These are phyloP conservation scores for Inonotus hispidus DNA, from an alignment of 1,284 basidiomycete genomes.

Conservation along the genomic window DNA sequence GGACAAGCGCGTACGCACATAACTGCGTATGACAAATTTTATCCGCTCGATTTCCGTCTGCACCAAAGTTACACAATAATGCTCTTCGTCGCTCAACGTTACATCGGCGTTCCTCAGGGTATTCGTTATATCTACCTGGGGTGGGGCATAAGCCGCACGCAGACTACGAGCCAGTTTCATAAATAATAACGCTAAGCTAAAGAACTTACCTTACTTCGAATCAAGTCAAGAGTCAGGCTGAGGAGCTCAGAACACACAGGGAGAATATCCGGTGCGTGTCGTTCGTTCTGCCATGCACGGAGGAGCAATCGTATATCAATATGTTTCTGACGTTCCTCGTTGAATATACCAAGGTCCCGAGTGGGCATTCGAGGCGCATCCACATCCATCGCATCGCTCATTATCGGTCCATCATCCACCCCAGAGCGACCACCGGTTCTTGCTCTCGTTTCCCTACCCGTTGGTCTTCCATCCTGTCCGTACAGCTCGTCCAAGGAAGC, in stretches of 20 bases:
- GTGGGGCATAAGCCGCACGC: background rate
- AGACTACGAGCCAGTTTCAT: background rate
- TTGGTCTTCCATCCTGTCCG: background rate
- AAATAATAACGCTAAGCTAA: background rate
- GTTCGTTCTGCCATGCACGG: conserved; percentile 82
- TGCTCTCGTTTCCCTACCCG: background rate
- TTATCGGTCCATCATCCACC: background rate
- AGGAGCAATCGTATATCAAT: conserved; percentile 59
- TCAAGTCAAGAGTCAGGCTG: conserved; percentile 69
- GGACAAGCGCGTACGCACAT: conserved; percentile 78
- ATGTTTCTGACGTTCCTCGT: conserved; percentile 25
- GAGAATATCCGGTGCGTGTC: conserved; percentile 77
- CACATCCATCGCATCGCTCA: conserved; percentile 11
- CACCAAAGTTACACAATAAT: conserved; percentile 85
- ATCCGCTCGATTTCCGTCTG: conserved; percentile 91
- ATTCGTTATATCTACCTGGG: conserved; percentile 39
- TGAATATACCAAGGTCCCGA: background rate
- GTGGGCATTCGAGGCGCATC: background rate
- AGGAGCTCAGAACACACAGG: conserved; percentile 73
- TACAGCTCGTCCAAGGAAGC: background rate
- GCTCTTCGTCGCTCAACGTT: conserved; percentile 81
- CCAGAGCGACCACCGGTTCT: background rate
- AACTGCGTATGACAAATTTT: conserved; percentile 84
- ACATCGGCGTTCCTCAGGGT: conserved; percentile 72
- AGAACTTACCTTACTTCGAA: conserved; percentile 75